A percentile compares a stretch with the other conserved stretches of the same genome.
phyloP scores from a whole-genome alignment of 139 green algal genomes.

The Chlorella sp. region DNA sequence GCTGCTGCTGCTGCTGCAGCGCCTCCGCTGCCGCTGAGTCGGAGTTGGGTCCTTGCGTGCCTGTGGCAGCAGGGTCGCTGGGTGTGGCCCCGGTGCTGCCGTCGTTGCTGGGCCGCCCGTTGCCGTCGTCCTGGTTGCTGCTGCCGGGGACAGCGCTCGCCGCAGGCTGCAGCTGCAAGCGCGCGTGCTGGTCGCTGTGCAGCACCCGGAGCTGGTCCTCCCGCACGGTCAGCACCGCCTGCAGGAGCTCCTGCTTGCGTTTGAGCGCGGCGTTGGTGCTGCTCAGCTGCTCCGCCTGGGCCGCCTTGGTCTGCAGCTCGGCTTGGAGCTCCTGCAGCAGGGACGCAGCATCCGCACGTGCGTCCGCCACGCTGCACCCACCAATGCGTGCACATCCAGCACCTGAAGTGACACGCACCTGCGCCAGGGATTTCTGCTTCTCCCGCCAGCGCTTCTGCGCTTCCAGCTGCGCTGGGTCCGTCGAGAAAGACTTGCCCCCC shows the following conservation, averaged over 20 bases:
- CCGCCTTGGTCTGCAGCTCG: background rate
- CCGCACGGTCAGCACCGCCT: background rate
- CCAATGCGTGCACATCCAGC: background rate
- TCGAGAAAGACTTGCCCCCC: background rate
- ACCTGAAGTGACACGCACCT: background rate
- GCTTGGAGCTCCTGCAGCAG: background rate
- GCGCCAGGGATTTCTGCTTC: background rate
- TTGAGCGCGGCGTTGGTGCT: background rate
- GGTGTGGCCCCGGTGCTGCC: too few species aligned
- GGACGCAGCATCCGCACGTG: background rate
- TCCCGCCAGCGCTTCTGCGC: background rate
- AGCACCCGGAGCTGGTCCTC: background rate
- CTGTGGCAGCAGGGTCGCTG: too few species aligned
- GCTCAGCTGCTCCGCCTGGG: background rate
- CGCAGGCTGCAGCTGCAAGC: too few species aligned
- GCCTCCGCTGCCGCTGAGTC: too few species aligned
- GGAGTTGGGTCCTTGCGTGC: too few species aligned
- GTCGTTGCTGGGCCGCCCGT: too few species aligned
- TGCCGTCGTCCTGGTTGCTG: too few species aligned
- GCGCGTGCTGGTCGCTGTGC: too few species aligned
- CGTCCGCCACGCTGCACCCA: background rate
- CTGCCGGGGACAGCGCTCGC: too few species aligned
- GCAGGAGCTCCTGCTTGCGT: background rate
- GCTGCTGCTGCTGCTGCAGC: too few species aligned
- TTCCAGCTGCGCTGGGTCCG: background rate